phyloP scores from a whole-genome alignment of 2,329 filamentous ascomycete genomes.

The Colletotrichum salicis region DNA sequence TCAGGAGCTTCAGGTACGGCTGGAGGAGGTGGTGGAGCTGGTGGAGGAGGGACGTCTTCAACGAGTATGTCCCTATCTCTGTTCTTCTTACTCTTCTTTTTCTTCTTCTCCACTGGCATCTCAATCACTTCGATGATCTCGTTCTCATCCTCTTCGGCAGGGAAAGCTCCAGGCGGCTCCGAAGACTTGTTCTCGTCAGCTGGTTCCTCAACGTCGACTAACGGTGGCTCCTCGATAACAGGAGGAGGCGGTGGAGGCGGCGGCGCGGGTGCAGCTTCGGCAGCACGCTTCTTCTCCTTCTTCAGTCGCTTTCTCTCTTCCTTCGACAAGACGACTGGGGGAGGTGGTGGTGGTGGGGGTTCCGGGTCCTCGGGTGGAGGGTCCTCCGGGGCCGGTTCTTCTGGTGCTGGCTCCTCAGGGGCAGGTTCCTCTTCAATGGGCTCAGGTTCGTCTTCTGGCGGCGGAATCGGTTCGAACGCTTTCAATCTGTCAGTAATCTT shows the following conservation, averaged over 20 bases:
- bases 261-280: slow-evolving; percentile 41
- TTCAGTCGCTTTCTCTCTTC: slow-evolving; percentile 56
- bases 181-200: slow-evolving; percentile 44
- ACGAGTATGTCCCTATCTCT: slow-evolving; percentile 49
- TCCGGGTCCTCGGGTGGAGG: slow-evolving; percentile 49
- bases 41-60: slow-evolving; percentile 45
- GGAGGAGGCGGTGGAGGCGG: slow-evolving; percentile 34
- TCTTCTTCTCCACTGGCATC: slow-evolving; percentile 56
- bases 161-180: slow-evolving; percentile 68
- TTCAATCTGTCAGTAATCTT: slow-evolving; percentile 68
- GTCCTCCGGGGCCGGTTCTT: slow-evolving; percentile 41
- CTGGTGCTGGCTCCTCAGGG: slow-evolving; percentile 13
- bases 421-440: slow-evolving; percentile 36
- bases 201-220: slow-evolving; percentile 38
- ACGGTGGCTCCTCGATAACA: slow-evolving; percentile 36
- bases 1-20: slow-evolving; percentile 58
- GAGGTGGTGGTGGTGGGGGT: slow-evolving; percentile 53
- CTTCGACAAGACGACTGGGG: slow-evolving; percentile 27
- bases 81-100: slow-evolving; percentile 56
- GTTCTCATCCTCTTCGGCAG: slow-evolving; percentile 61
- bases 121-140: slow-evolving; percentile 64
- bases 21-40: slow-evolving; percentile 56
- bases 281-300: slow-evolving; percentile 50
- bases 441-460: slow-evolving; percentile 45
- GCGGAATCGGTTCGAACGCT: slow-evolving; percentile 59